phyloP scores from a whole-genome alignment of 495 filamentous ascomycete genomes.

The Aspergillus olivimuriae region DNA sequence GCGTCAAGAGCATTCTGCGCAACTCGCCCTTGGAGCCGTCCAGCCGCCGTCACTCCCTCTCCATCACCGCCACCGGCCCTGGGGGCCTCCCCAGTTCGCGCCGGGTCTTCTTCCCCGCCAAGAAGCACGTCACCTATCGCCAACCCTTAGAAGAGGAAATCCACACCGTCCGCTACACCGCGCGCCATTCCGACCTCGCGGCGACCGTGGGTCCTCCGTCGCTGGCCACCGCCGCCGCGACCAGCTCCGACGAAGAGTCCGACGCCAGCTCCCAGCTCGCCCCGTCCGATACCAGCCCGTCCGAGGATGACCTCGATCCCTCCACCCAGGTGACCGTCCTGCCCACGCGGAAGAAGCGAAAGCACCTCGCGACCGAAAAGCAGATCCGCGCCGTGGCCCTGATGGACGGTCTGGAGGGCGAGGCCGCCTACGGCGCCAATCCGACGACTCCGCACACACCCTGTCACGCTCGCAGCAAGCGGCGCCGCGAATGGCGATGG shows the following conservation, averaged over 20 bases:
- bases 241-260: conserved; percentile 30
- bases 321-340: conserved; percentile 12
- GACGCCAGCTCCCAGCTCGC: conserved; percentile 23
- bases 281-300: conserved; percentile 34
- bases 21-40: conserved; percentile 56
- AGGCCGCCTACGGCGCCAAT: no score
- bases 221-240: conserved; percentile 3
- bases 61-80: conserved; percentile 32
- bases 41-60: conserved; percentile 30
- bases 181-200: conserved; percentile 43
- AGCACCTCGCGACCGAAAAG: conserved; percentile 29
- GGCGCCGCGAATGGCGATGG: conserved; percentile 52
- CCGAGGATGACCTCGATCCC: conserved; percentile 31
- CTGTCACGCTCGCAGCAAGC: conserved; percentile 42
- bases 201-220: no score
- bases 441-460: conserved; percentile 44
- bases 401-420: conserved; percentile 29
- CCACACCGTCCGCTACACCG: conserved; percentile 43
- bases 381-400: conserved; percentile 39
- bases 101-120: conserved; percentile 50
- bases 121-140: conserved; percentile 51
- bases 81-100: conserved; percentile 24
- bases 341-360: conserved; percentile 34
- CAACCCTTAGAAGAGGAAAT: conserved; percentile 51
- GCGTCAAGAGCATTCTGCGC: conserved; percentile 66